Conservation (phyloP, 2,329 filamentous ascomycete genomes). For the Geoglossum cookeanum region DNA sequence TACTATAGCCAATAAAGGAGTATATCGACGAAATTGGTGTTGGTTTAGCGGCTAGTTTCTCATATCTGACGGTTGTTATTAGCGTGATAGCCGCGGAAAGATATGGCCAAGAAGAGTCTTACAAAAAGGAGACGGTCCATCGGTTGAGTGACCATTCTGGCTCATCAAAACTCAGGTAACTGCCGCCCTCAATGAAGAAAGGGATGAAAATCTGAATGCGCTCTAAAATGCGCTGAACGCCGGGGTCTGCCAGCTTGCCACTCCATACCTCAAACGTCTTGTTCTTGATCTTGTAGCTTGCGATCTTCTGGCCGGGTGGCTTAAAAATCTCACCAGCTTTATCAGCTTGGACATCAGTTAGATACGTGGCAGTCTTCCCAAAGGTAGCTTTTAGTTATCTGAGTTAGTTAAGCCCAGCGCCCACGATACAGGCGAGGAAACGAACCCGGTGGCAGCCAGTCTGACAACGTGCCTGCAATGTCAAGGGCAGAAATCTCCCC, state of each 20-base stretch:
- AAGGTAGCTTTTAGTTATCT: slow-evolving; percentile 41
- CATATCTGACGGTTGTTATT: slow-evolving; percentile 26
- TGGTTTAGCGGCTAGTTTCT: slow-evolving; percentile 26
- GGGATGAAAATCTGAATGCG: slow-evolving; percentile 70
- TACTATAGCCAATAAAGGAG: slow-evolving; percentile 72
- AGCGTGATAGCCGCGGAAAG: slow-evolving; percentile 13
- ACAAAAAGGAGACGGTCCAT: slow-evolving; percentile 86
- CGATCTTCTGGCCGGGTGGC: slow-evolving; percentile 57
- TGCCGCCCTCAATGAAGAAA: slow-evolving; percentile 88
- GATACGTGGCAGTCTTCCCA: slow-evolving; percentile 40
- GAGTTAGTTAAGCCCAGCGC: background rate
- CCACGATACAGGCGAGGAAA: slow-evolving; percentile 6
- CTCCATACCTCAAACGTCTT: slow-evolving; percentile 71
- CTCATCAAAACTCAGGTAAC: slow-evolving; percentile 49
- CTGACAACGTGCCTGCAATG: slow-evolving; percentile 41
- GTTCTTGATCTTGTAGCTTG: slow-evolving; percentile 40
- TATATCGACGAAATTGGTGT: slow-evolving; percentile 40
- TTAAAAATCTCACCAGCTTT: slow-evolving; percentile 29
- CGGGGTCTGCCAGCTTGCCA: slow-evolving; percentile 49
- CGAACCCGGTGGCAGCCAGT: slow-evolving; percentile 48
- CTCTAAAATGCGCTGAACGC: slow-evolving; percentile 50
- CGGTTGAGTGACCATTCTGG: slow-evolving; percentile 55
- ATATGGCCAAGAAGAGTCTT: slow-evolving; percentile 17
- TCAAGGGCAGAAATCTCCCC: slow-evolving; percentile 52
- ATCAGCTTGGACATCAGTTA: slow-evolving; percentile 33